Conservation (phyloP, 371 early-diverging fungal species). For the Aphelidium insulamus region DNA sequence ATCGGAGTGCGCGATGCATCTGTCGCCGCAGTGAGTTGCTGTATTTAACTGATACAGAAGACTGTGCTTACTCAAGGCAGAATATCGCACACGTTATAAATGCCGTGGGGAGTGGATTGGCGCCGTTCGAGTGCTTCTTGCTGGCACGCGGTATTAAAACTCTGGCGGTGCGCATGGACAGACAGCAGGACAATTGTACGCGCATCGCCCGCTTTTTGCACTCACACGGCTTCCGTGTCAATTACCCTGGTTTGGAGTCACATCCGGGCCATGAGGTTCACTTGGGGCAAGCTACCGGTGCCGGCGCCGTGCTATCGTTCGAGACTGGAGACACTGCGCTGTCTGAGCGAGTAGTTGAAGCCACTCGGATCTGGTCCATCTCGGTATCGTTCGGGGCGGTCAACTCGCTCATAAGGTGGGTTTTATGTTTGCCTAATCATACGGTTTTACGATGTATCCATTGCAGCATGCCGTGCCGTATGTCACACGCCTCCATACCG, state of each 20-base stretch:
- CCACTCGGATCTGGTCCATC: constrained; percentile 64
- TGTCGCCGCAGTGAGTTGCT: constrained; percentile 34
- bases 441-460: background rate
- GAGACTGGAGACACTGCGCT: constrained; percentile 65
- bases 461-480: constrained; percentile 78
- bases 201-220: constrained; percentile 61
- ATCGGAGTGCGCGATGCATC: constrained; percentile 39
- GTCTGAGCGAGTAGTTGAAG: constrained; percentile 64
- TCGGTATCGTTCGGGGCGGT: constrained; percentile 91
- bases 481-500: constrained; percentile 93
- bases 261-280: constrained; percentile 79
- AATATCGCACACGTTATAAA: constrained; percentile 22
- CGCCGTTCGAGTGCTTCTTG: constrained; percentile 72
- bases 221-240: constrained; percentile 47
- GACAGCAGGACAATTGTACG: constrained; percentile 47
- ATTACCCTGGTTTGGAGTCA: constrained; percentile 62
- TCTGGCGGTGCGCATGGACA: constrained; percentile 63
- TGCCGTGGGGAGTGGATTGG: constrained; percentile 69
- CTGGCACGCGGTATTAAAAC: constrained; percentile 73
- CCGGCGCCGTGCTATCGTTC: constrained; percentile 86
- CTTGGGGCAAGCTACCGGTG: constrained; percentile 45
- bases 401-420: constrained; percentile 75
- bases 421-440: background rate
- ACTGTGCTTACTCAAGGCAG: background rate
- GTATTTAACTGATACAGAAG: background rate